phyloP scores from a whole-genome alignment of 345 rosid species.

The Eucalyptus pauciflora region DNA sequence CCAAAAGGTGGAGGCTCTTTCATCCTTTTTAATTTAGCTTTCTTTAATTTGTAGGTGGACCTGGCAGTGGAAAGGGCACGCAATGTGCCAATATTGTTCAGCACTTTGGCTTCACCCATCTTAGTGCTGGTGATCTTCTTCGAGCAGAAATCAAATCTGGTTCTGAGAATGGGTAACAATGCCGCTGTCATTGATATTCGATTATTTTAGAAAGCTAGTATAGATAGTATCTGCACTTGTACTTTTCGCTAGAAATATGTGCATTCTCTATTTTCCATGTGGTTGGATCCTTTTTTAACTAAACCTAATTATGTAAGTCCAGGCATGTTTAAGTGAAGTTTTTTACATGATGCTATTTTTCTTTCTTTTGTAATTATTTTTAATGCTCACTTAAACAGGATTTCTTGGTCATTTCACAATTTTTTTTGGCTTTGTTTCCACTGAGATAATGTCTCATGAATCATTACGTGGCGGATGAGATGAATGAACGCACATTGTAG shows the following conservation, averaged over 20 bases:
- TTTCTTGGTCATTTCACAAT: background rate
- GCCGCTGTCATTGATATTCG: background rate
- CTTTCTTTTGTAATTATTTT: background rate
- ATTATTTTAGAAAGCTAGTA: background rate
- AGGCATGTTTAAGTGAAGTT: background rate
- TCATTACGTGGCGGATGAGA: background rate
- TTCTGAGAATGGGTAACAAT: slow-evolving; percentile 60
- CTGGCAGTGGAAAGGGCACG: slow-evolving; percentile 87
- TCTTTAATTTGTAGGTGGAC: slow-evolving; percentile 56
- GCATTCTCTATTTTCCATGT: background rate
- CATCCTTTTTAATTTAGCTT: background rate
- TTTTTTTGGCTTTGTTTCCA: background rate
- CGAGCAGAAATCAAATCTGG: slow-evolving; percentile 60
- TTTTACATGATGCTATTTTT: background rate
- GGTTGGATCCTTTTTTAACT: background rate
- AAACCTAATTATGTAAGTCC: background rate
- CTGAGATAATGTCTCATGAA: background rate
- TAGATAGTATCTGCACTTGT: background rate
- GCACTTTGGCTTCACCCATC: slow-evolving; percentile 64
- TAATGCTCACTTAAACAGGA: background rate
- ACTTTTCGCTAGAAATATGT: background rate
- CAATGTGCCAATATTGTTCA: slow-evolving; percentile 57
- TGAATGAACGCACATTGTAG: background rate
- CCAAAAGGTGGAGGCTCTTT: background rate
- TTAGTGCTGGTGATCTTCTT: slow-evolving; percentile 83